These are phyloP conservation scores for Fusarium domesticum DNA, from an alignment of 2,329 filamentous ascomycete genomes.

Conservation along the genomic window DNA sequence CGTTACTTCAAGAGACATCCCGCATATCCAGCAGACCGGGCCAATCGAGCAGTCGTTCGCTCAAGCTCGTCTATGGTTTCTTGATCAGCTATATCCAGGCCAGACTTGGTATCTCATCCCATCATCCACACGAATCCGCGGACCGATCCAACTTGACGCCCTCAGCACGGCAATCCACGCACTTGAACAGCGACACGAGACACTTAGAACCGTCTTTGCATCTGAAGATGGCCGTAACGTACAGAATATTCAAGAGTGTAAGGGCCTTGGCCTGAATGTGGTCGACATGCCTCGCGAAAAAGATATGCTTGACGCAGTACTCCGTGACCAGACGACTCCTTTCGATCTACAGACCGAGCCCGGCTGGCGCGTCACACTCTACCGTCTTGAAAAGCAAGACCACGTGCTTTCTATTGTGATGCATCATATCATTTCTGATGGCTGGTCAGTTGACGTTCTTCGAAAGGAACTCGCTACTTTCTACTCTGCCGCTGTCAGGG, in stretches of 20 bases:
- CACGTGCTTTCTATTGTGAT: conserved; percentile 28
- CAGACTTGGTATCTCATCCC: conserved; percentile 11
- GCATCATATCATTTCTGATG: conserved; percentile 31
- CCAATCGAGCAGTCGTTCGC: conserved; percentile 17
- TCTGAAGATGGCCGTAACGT: not conserved
- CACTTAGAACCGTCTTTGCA: not conserved
- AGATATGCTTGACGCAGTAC: not conserved
- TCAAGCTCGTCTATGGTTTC: conserved; percentile 15
- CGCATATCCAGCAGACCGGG: not conserved
- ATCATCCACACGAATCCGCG: conserved; percentile 4
- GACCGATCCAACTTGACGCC: conserved; percentile 4
- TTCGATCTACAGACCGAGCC: conserved; percentile 23
- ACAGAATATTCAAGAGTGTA: not conserved
- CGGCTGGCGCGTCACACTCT: conserved; percentile 21
- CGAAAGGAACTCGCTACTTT: conserved; percentile 6
- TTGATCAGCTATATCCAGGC: conserved; percentile 7
- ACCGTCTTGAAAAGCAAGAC: conserved; percentile 9
- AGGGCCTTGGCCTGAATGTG: not conserved
- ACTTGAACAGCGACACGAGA: conserved; percentile 12
- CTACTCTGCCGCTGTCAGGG: conserved; percentile 4
- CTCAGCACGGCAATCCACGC: conserved; percentile 4
- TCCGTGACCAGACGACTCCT: conserved; percentile 17
- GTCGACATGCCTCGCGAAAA: not conserved
- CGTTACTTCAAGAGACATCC: not conserved
- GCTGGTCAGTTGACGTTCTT: conserved; percentile 28